These are phyloP conservation scores for Yarrowia sp. DNA, from an alignment of 805 yeast species.

Conservation along the genomic window DNA sequence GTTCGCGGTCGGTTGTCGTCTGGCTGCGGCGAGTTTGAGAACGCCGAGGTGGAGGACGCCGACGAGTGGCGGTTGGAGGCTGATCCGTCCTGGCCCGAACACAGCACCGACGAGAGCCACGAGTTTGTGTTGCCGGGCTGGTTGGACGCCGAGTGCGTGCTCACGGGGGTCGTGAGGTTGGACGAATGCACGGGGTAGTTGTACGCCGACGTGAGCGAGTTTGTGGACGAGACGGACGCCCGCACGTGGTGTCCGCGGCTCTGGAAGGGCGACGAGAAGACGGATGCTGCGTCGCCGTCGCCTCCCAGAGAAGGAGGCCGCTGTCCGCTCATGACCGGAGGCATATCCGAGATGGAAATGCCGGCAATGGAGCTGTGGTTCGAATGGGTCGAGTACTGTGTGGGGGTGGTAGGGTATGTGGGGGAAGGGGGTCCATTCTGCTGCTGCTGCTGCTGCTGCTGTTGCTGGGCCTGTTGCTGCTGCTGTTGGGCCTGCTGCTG, in stretches of 20 bases:
- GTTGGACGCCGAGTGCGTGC: slow-evolving; percentile 28
- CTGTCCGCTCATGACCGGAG: slow-evolving; percentile 27
- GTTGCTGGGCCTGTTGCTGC: slow-evolving; percentile 33
- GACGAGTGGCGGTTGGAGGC: slow-evolving; percentile 33
- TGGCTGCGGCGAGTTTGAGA: slow-evolving; percentile 30
- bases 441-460: slow-evolving; percentile 34
- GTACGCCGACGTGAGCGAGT: slow-evolving; percentile 30
- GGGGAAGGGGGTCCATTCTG: slow-evolving; percentile 30
- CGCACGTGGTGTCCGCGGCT: slow-evolving; percentile 30
- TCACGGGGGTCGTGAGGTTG: slow-evolving; percentile 37
- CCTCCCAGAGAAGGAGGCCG: slow-evolving; percentile 28
- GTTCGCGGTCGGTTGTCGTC: slow-evolving; percentile 47
- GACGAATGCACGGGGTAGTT: slow-evolving; percentile 38
- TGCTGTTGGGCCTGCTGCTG: slow-evolving; percentile 39
- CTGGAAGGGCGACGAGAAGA: slow-evolving; percentile 31
- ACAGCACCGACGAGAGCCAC: slow-evolving; percentile 46
- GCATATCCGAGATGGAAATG: slow-evolving; percentile 33
- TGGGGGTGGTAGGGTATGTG: slow-evolving; percentile 33
- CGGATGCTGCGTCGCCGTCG: slow-evolving; percentile 21
- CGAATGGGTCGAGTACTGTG: slow-evolving; percentile 38
- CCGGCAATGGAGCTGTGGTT: slow-evolving; percentile 29
- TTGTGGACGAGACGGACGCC: slow-evolving; percentile 32
- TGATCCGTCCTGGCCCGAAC: slow-evolving; percentile 26
- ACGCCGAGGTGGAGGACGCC: slow-evolving; percentile 26
- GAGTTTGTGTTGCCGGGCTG: slow-evolving; percentile 42